A percentile compares a stretch with the other conserved stretches of the same genome.
These are phyloP conservation scores for Endogone sp. DNA, from an alignment of 192 early-diverging fungal genomes.

Conservation along the genomic window DNA sequence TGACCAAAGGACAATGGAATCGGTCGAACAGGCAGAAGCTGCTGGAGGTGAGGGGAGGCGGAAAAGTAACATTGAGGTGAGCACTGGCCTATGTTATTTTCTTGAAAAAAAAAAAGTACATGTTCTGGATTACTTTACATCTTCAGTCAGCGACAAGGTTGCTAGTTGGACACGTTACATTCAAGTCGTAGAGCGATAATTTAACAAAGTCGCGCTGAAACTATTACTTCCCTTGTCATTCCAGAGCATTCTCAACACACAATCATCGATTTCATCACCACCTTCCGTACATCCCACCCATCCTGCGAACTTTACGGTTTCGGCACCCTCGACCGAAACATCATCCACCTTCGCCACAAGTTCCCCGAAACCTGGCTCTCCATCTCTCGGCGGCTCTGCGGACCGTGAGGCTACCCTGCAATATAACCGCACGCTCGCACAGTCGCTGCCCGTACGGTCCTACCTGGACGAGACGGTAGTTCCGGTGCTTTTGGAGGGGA, in stretches of 20 bases:
- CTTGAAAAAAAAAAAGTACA: too few species aligned
- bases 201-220: not conserved
- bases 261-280: not conserved
- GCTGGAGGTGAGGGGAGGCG: too few species aligned
- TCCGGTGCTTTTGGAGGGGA: conserved; percentile 44
- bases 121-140: too few species aligned
- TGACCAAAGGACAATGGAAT: too few species aligned
- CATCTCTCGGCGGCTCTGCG: conserved; percentile 8
- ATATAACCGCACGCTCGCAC: not conserved
- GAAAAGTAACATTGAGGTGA: too few species aligned
- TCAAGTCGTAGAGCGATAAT: too few species aligned
- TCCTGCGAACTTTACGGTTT: not conserved
- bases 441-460: conserved; percentile 31
- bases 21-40: too few species aligned
- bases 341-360: not conserved
- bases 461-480: conserved; percentile 52
- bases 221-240: not conserved
- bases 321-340: not conserved
- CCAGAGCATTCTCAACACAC: not conserved
- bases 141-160: too few species aligned
- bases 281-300: too few species aligned
- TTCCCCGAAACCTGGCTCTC: not conserved
- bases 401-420: conserved; percentile 17
- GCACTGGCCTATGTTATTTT: too few species aligned
- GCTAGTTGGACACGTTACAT: too few species aligned